Evolutionary conservation across 2,329 filamentous ascomycete species (phyloP).

Genomic region (Ceratocystis colombiana): DNA sequence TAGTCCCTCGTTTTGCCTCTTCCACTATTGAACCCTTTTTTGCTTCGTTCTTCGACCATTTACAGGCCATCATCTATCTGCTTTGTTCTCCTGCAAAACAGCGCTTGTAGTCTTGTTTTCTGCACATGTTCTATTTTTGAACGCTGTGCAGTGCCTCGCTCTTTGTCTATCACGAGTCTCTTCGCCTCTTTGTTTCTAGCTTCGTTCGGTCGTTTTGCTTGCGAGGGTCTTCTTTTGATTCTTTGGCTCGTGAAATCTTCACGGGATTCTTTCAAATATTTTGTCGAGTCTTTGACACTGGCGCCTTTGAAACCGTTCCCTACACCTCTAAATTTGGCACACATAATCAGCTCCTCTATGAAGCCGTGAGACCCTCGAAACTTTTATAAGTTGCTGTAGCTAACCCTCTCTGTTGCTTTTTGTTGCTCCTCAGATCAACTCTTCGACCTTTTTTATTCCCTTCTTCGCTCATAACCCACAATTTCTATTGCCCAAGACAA

Average conservation of each 20-base stretch:
- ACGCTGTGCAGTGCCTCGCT: constrained; percentile 3
- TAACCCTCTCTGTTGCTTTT: constrained; percentile 14
- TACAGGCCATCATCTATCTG: neutral
- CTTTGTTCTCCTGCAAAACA: neutral
- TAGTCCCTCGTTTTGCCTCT: neutral
- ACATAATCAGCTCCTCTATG: neutral
- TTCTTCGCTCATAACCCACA: constrained; percentile 7
- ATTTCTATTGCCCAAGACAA: neutral
- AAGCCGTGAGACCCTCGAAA: neutral
- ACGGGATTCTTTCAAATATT: neutral
- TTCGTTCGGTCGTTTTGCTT: neutral
- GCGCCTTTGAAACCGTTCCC: neutral
- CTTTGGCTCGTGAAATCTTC: neutral
- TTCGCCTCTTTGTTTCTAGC: constrained; percentile 13
- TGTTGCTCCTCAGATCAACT: constrained; percentile 14
- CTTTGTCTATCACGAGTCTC: constrained; percentile 12
- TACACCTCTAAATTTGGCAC: neutral
- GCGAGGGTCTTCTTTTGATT: neutral
- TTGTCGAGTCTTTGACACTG: neutral
- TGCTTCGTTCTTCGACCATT: neutral
- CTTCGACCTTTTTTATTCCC: neutral
- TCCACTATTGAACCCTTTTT: neutral
- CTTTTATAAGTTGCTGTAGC: constrained; percentile 13
- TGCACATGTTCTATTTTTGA: constrained; percentile 15
- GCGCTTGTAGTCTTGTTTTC: neutral